These are phyloP conservation scores for Olyra latifolia DNA, from an alignment of 176 grass and related monocot genomes.

Conservation along the genomic window DNA sequence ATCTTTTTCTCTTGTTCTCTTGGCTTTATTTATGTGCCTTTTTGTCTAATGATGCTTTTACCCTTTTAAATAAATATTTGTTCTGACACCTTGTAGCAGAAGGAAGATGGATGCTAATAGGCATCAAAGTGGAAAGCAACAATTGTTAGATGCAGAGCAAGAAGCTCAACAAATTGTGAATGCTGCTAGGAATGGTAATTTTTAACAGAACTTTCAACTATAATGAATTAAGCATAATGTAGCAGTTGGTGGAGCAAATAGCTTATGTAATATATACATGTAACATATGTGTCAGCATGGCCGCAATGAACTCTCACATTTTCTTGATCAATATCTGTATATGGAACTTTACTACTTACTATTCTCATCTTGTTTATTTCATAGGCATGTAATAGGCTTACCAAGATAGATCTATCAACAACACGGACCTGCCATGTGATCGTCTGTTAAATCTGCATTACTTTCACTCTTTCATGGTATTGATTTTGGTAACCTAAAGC, in stretches of 20 bases:
- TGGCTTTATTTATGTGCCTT: neutral
- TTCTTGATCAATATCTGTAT: neutral
- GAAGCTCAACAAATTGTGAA: conserved; percentile 90
- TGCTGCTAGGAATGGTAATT: conserved; percentile 64
- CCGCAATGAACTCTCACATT: neutral
- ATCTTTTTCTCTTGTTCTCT: neutral
- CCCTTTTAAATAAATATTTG: neutral
- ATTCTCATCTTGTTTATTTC: neutral
- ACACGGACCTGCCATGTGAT: neutral
- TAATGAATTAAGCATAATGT: neutral
- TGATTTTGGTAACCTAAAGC: neutral
- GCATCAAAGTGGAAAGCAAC: conserved; percentile 80
- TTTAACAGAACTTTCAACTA: neutral
- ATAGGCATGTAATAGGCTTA: neutral
- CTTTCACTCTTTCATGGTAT: neutral
- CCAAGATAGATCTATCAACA: neutral
- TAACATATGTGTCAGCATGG: neutral
- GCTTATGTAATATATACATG: neutral
- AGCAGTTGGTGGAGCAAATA: too few relatives aligned
- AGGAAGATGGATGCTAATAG: conserved; percentile 64
- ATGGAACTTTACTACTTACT: neutral
- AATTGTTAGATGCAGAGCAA: conserved; percentile 85
- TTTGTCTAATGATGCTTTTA: neutral
- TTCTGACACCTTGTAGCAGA: neutral
- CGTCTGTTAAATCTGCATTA: neutral